Evolutionary conservation across 225 moss, liverwort and hornwort genomes (phyloP).

Genomic region (Physcomitrium patens): DNA sequence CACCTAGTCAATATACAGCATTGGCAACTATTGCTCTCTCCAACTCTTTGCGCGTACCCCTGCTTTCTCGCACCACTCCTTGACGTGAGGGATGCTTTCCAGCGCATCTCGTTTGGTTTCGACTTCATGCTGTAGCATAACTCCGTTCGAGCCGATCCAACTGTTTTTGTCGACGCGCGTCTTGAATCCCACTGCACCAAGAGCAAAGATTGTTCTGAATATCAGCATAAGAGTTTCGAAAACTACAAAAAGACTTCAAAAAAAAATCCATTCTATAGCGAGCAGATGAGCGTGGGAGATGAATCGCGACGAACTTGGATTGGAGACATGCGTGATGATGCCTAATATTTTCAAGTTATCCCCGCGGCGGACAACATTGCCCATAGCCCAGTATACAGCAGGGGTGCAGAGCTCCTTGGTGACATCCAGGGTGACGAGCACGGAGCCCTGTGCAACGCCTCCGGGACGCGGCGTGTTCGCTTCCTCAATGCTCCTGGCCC

Average conservation of each 20-base stretch:
- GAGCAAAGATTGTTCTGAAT: no score
- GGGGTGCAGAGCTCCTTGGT: slow-evolving; percentile 40
- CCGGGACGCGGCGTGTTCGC: slow-evolving; percentile 51
- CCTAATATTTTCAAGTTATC: slow-evolving; percentile 58
- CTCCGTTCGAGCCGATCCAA: slow-evolving; percentile 45
- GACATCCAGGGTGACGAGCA: slow-evolving; percentile 52
- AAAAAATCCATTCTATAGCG: background rate
- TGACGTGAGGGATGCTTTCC: slow-evolving; percentile 43
- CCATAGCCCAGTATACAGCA: slow-evolving; percentile 60
- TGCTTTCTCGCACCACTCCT: slow-evolving; percentile 65
- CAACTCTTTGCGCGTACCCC: slow-evolving; percentile 34
- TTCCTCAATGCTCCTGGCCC: slow-evolving; percentile 53
- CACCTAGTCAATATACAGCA: no score
- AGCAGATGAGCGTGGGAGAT: background rate
- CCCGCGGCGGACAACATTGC: slow-evolving; percentile 55
- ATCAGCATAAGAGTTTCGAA: no score
- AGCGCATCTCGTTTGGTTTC: slow-evolving; percentile 29
- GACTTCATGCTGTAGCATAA: slow-evolving; percentile 43
- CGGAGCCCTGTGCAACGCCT: slow-evolving; percentile 56
- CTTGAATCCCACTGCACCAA: slow-evolving; percentile 52
- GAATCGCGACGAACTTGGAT: slow-evolving; percentile 36
- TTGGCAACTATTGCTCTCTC: no score
- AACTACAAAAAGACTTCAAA: background rate
- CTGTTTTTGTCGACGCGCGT: slow-evolving; percentile 52
- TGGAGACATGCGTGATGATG: slow-evolving; percentile 45